Conservation (phyloP, 352 stramenopile species). For the Blastocystis sp. region DNA sequence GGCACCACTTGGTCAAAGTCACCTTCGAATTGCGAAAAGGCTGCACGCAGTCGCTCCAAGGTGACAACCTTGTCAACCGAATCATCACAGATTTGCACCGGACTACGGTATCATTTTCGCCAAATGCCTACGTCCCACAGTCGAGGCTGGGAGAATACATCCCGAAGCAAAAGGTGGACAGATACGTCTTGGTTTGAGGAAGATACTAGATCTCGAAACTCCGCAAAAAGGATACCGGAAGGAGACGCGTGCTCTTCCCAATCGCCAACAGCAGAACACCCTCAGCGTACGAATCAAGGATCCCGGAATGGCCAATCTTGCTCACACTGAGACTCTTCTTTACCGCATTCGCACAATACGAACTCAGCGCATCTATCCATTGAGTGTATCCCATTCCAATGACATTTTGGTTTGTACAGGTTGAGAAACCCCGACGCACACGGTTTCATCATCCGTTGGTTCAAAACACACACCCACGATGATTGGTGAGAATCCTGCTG, state of each 20-base stretch:
- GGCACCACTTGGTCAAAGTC: background rate
- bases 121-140: background rate
- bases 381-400: background rate
- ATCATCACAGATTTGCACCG: too few relatives aligned
- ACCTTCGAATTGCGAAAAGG: background rate
- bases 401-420: conserved; percentile 48
- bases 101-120: too few relatives aligned
- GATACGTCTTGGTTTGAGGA: conserved; percentile 18
- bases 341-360: background rate
- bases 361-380: background rate
- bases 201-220: background rate
- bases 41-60: too few relatives aligned
- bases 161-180: conserved; percentile 24
- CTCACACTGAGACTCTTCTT: background rate
- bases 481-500: too few relatives aligned
- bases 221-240: background rate
- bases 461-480: too few relatives aligned
- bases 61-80: too few relatives aligned
- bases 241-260: background rate
- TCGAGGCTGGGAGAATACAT: conserved; percentile 17
- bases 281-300: conserved; percentile 29
- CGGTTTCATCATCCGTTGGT: background rate
- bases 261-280: conserved; percentile 22
- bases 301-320: conserved; percentile 2
- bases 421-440: conserved; percentile 17